phyloP scores from a whole-genome alignment of 495 filamentous ascomycete genomes.

The Cladorrhinum samala region DNA sequence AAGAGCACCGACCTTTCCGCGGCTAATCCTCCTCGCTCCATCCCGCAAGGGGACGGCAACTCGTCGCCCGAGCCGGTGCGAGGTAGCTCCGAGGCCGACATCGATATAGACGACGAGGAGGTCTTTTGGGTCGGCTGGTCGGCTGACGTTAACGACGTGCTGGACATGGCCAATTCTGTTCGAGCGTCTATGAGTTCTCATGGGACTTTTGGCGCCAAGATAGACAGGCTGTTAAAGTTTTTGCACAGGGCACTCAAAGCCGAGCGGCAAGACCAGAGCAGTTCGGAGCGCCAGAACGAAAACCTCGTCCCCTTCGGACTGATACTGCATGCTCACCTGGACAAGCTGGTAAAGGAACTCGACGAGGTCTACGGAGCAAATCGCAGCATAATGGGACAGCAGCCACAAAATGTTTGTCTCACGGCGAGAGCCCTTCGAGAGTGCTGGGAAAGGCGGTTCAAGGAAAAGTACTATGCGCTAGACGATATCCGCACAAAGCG shows the following conservation, averaged over 20 bases:
- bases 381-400: conserved; percentile 10
- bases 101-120: too few relatives aligned
- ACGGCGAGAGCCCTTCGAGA: conserved; percentile 32
- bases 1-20: neutral
- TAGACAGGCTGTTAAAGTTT: too few relatives aligned
- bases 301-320: conserved; percentile 24
- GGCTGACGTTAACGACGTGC: too few relatives aligned
- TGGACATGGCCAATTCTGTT: too few relatives aligned
- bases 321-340: conserved; percentile 35
- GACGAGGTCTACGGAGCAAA: too few relatives aligned
- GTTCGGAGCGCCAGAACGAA: too few relatives aligned
- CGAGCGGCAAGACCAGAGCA: neutral
- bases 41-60: neutral
- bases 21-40: neutral
- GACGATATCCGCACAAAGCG: conserved; percentile 31
- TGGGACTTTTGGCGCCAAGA: too few relatives aligned
- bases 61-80: too few relatives aligned
- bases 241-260: too few relatives aligned
- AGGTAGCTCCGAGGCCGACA: too few relatives aligned
- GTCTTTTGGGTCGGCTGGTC: too few relatives aligned
- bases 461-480: conserved; percentile 33
- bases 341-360: conserved; percentile 27
- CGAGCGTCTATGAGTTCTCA: too few relatives aligned
- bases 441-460: conserved; percentile 34
- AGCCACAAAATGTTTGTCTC: conserved; percentile 9